phyloP scores from a whole-genome alignment of 495 filamentous ascomycete species.

The Choiromyces venosus region DNA sequence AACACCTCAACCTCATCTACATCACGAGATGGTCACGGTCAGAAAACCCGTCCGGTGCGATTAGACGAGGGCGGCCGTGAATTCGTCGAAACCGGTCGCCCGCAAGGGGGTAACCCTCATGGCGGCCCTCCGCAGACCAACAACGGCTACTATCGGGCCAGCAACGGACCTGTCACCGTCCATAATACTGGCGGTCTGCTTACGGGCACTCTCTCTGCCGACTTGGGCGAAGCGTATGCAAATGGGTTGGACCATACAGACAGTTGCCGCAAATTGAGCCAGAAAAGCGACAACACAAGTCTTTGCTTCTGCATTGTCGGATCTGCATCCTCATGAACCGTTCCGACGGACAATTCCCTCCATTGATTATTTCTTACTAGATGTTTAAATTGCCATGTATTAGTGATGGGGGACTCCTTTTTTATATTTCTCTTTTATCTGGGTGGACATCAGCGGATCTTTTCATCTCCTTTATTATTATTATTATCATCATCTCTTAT shows the following conservation, averaged over 20 bases:
- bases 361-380: background rate
- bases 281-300: constrained; percentile 21
- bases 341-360: background rate
- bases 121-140: constrained; percentile 22
- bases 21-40: background rate
- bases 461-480: constrained; percentile 7
- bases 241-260: constrained; percentile 20
- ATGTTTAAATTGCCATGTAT: background rate
- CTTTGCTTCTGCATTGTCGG: constrained; percentile 24
- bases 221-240: constrained; percentile 12
- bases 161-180: constrained; percentile 3
- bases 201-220: constrained; percentile 1
- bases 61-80: constrained; percentile 4
- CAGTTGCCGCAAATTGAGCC: constrained; percentile 8
- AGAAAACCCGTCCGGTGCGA: constrained; percentile 10
- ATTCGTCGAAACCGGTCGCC: constrained; percentile 25
- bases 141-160: constrained; percentile 16
- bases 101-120: constrained; percentile 34
- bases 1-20: constrained; percentile 5
- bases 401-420: background rate
- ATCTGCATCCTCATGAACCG: background rate
- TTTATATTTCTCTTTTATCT: background rate
- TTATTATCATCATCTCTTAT: constrained; percentile 8
- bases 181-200: constrained; percentile 30
- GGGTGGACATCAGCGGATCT: background rate